Evolutionary conservation across 768 basidiomycete species (phyloP), one percentile per base, ranked within the genome.

Genomic region (Tricholoma flavovirens): DNA sequence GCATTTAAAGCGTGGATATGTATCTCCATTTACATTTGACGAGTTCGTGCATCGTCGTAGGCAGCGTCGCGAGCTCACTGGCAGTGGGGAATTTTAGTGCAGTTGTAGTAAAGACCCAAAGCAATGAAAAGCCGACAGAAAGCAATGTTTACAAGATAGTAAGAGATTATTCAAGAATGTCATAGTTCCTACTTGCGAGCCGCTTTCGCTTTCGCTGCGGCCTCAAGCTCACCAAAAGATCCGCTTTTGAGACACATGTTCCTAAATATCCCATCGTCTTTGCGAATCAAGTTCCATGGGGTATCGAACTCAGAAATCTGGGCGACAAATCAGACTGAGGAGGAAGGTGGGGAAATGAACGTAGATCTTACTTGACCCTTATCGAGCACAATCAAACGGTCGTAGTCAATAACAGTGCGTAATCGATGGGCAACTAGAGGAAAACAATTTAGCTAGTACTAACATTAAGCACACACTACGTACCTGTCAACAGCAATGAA

Each of bases 381-480:
- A 73, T 93, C 89, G n/a, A 93, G 73, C 7, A 93, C 85, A 57
- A 93, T 79, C 57, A 94, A 70, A 29, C 86, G 76, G 69, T 88
- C 86, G 62, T 94, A 86, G 69, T 94, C 88, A 57, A 90, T 88
- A 54, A 92, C 82, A 1, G 89, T 90, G 53, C 81, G 77, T 56
- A 91, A 69, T 38, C 90, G 79, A 69, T 91, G 88, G 0, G 88
- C 88, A 50, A 91, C 84, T 81, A 53, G 30, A 36, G 56, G 63
- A 49, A 8, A 24, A 54, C 35, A 30, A 49, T 40, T 36, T 9
- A 59, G 52, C 32, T 21, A 50, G 8, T 40, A 54, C 49, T 4
- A 21, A 22, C 10, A 36, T 15, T 55, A 43, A 29, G 45, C 30
- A 11, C 10, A 8, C 14, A n/a, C 5, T 4, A 72, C 81, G 9